These are phyloP conservation scores for Mycena rebaudengoi DNA, from an alignment of 768 basidiomycete genomes.

Conservation along the genomic window DNA sequence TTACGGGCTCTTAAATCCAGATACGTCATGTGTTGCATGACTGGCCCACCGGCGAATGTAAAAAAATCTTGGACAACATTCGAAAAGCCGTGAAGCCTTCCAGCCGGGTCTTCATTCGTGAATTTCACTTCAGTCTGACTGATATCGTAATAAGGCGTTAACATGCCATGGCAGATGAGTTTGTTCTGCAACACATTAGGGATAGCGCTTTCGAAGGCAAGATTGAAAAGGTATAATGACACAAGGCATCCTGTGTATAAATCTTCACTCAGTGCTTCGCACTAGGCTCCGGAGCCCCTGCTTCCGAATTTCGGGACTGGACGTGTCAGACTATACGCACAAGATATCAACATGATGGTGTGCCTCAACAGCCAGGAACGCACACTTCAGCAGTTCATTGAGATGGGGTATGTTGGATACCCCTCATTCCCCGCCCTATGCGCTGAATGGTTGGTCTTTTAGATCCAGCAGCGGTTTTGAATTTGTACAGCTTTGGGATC, in stretches of 20 bases:
- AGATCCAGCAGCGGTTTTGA: constrained; percentile 37
- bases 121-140: background rate
- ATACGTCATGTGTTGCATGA: constrained; percentile 35
- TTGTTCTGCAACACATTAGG: constrained; percentile 41
- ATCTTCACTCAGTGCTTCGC: background rate
- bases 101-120: constrained; percentile 42
- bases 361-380: constrained; percentile 53
- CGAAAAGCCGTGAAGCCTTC: constrained; percentile 37
- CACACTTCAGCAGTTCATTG: constrained; percentile 47
- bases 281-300: constrained; percentile 52
- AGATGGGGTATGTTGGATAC: constrained; percentile 35
- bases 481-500: constrained; percentile 48
- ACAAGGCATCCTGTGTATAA: background rate
- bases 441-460: background rate
- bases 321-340: constrained; percentile 47
- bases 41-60: constrained; percentile 39
- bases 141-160: background rate
- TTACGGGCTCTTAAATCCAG: background rate
- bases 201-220: background rate
- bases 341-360: constrained; percentile 57
- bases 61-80: constrained; percentile 38
- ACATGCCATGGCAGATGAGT: constrained; percentile 41
- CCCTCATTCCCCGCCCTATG: background rate
- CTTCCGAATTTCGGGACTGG: constrained; percentile 58
- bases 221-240: constrained; percentile 12